Conservation (phyloP, 2,329 filamentous ascomycete genomes). For the Aureobasidium sp. region DNA sequence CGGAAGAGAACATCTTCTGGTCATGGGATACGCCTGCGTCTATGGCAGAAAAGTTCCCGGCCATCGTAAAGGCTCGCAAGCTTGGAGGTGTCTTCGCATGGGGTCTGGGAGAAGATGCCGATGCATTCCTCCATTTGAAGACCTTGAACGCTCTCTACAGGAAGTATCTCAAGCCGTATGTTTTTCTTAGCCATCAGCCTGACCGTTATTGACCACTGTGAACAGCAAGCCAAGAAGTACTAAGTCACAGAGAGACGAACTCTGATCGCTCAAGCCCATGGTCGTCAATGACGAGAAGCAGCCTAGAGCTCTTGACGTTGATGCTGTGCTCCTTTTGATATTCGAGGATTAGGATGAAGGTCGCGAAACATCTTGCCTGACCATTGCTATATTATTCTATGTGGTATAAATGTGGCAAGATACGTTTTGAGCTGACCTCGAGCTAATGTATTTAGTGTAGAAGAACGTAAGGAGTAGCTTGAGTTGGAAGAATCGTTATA, state of each 20-base stretch:
- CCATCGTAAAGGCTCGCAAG: conserved; percentile 47
- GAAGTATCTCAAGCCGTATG: conserved; percentile 7
- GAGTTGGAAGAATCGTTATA: too few species aligned
- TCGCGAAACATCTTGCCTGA: too few species aligned
- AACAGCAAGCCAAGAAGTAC: neutral
- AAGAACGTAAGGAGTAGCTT: too few species aligned
- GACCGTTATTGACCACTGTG: neutral
- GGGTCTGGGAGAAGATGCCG: conserved; percentile 61
- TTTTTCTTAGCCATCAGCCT: neutral
- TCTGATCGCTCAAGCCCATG: neutral
- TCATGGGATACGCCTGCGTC: conserved; percentile 59
- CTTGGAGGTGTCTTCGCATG: conserved; percentile 68
- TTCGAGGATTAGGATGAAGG: too few species aligned
- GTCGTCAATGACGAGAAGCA: too few species aligned
- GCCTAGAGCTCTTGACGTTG: too few species aligned
- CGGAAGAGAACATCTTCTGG: conserved; percentile 56
- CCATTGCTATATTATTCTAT: too few species aligned
- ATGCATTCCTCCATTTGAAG: conserved; percentile 33
- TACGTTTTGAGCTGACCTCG: too few species aligned
- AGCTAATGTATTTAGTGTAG: too few species aligned
- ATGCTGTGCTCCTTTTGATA: too few species aligned
- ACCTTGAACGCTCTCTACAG: conserved; percentile 26
- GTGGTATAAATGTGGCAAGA: too few species aligned
- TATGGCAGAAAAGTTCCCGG: conserved; percentile 53
- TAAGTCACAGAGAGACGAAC: neutral